Evolutionary conservation across 306 rosid genomes (phyloP).

Genomic region (Lagenaria siceraria): DNA sequence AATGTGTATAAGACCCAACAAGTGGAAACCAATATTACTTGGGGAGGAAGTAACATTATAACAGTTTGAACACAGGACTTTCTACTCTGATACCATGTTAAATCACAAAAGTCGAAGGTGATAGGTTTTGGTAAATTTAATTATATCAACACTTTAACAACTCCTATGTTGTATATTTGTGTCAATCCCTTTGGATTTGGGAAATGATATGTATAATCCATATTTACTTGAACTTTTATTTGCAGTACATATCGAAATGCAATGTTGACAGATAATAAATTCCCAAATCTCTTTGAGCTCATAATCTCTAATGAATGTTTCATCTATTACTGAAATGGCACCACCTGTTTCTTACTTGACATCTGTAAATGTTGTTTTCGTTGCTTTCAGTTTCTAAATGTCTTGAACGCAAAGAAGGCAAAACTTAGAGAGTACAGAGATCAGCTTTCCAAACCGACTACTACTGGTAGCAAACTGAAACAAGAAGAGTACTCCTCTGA

Average conservation of each 20-base stretch:
- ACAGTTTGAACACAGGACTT: too few species aligned
- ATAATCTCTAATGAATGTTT: neutral
- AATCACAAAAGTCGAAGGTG: too few species aligned
- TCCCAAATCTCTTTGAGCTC: neutral
- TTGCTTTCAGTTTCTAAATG: constrained; percentile 55
- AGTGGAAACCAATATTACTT: too few species aligned
- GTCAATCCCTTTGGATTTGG: too few species aligned
- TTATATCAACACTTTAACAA: too few species aligned
- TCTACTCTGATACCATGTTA: too few species aligned
- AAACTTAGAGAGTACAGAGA: constrained; percentile 23
- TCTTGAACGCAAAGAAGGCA: constrained; percentile 72
- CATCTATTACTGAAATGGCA: neutral
- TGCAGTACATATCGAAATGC: neutral
- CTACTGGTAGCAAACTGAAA: constrained; percentile 29
- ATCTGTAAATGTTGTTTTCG: constrained; percentile 13
- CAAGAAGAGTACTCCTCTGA: constrained; percentile 51
- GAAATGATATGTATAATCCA: too few species aligned
- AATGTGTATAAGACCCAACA: too few species aligned
- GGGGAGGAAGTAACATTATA: too few species aligned
- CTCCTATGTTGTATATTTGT: too few species aligned
- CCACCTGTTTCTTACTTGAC: neutral
- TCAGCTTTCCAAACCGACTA: constrained; percentile 29
- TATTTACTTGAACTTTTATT: neutral
- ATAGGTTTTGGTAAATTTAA: too few species aligned
- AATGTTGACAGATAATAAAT: neutral